Evolutionary conservation across 106 monocot genomes (phyloP).

Genomic region (Dendrobium huoshanense): DNA sequence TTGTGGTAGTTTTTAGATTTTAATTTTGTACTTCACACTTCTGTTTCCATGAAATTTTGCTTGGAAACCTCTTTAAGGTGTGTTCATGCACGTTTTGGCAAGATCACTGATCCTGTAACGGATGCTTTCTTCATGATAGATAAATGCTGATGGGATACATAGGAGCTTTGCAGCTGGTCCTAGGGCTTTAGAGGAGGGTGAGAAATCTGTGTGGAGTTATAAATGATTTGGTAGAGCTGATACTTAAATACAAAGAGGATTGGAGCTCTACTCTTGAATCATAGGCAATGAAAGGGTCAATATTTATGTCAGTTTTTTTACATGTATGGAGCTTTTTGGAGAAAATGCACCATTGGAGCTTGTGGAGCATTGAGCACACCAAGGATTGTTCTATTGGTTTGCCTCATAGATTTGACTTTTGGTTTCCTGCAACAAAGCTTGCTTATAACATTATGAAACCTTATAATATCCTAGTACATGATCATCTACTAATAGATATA

Average conservation of each 20-base stretch:
- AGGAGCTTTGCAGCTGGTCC: constrained; percentile 53
- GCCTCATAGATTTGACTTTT: constrained; percentile 36
- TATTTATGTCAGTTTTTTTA: constrained; percentile 33
- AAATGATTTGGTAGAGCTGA: constrained; percentile 28
- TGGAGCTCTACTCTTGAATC: constrained; percentile 36
- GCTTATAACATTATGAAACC: background rate
- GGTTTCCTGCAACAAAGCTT: constrained; percentile 4
- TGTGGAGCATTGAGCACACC: constrained; percentile 49
- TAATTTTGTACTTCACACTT: constrained; percentile 14
- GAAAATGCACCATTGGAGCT: constrained; percentile 55
- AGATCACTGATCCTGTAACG: constrained; percentile 28
- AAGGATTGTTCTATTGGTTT: constrained; percentile 52
- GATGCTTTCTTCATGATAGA: constrained; percentile 59
- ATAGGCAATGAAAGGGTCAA: constrained; percentile 34
- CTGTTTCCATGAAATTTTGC: constrained; percentile 16
- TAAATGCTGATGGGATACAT: constrained; percentile 45
- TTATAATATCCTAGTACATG: background rate
- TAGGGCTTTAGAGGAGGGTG: constrained; percentile 46
- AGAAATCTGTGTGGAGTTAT: constrained; percentile 43
- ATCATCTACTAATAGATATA: background rate
- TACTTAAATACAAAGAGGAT: constrained; percentile 31
- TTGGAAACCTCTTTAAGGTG: constrained; percentile 30
- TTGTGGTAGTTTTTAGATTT: constrained; percentile 1
- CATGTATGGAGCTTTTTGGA: constrained; percentile 49
- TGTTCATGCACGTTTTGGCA: constrained; percentile 12